Evolutionary conservation across 2,329 filamentous ascomycete genomes (phyloP).

Genomic region (Trichoderma sp.): DNA sequence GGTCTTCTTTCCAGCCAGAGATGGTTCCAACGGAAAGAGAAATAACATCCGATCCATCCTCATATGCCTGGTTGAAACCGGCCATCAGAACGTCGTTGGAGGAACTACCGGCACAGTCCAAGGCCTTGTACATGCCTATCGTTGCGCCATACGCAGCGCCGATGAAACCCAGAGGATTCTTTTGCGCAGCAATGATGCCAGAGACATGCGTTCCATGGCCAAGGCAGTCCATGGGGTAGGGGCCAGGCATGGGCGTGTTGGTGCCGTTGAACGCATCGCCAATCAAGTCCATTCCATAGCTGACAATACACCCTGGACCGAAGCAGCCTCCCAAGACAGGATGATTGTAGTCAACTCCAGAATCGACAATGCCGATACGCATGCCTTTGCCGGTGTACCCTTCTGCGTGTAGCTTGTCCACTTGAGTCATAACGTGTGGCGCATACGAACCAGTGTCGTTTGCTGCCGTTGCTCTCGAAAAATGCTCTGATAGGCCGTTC

Average conservation of each 20-base stretch:
- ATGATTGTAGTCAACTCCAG: slow-evolving; percentile 50
- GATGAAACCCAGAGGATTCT: slow-evolving; percentile 38
- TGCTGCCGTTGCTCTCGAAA: not conserved
- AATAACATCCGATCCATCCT: slow-evolving; percentile 42
- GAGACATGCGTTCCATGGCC: slow-evolving; percentile 49
- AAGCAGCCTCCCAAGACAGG: slow-evolving; percentile 50
- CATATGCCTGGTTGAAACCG: slow-evolving; percentile 42
- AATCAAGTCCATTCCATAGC: slow-evolving; percentile 45
- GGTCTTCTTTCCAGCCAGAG: slow-evolving; percentile 33
- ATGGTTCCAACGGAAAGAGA: slow-evolving; percentile 37
- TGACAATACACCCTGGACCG: slow-evolving; percentile 46
- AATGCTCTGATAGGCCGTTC: not conserved
- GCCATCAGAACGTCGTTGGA: slow-evolving; percentile 41
- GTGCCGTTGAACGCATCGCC: slow-evolving; percentile 38
- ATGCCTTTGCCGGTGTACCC: slow-evolving; percentile 54
- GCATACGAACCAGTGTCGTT: not conserved
- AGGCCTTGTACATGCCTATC: slow-evolving; percentile 41
- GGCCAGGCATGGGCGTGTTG: slow-evolving; percentile 37
- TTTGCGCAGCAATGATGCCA: slow-evolving; percentile 47
- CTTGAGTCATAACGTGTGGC: slow-evolving; percentile 57
- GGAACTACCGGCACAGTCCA: slow-evolving; percentile 35
- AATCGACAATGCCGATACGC: slow-evolving; percentile 56
- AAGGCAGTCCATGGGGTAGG: slow-evolving; percentile 39
- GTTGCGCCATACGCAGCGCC: slow-evolving; percentile 43
- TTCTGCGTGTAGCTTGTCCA: slow-evolving; percentile 52